Percentiles rank a stretch among this genome's conserved stretches.
Evolutionary conservation across 2,329 filamentous ascomycete genomes (phyloP).

Genomic region (Hymenoscyphus scutula): DNA sequence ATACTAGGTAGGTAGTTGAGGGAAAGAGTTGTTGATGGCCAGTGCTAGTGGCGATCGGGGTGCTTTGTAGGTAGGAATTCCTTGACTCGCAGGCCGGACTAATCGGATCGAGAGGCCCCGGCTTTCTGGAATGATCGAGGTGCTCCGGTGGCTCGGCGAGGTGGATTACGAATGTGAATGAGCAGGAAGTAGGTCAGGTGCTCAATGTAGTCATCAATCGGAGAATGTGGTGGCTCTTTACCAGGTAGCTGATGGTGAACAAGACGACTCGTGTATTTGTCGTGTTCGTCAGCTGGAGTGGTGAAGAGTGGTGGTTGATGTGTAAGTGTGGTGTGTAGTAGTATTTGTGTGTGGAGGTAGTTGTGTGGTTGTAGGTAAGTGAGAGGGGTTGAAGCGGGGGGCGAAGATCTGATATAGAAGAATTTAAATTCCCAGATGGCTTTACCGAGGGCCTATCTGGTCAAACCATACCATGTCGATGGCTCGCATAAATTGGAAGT

Average conservation of each 20-base stretch:
- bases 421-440: not conserved
- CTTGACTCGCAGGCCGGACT: conserved; percentile 6
- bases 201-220: conserved; percentile 11
- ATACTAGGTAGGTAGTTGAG: too few relatives aligned
- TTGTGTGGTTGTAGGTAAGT: not conserved
- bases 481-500: not conserved
- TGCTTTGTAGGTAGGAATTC: conserved; percentile 7
- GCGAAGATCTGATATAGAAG: conserved; percentile 3
- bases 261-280: conserved; percentile 3
- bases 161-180: conserved; percentile 8
- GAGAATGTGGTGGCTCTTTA: conserved; percentile 1
- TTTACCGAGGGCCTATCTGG: conserved; percentile 1
- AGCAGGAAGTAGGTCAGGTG: conserved; percentile 1
- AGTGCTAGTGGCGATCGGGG: conserved; percentile 9
- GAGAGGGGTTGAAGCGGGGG: not conserved
- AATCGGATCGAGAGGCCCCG: conserved; percentile 4
- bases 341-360: too few relatives aligned
- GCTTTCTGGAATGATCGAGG: conserved; percentile 14
- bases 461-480: not conserved
- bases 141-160: conserved; percentile 1
- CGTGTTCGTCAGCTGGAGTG: not conserved
- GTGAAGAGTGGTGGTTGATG: not conserved
- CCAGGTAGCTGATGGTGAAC: not conserved
- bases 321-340: not conserved
- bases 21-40: not conserved